These are phyloP conservation scores for Aspergillus pseudonomiae DNA, from an alignment of 2,329 filamentous ascomycete genomes.

Conservation along the genomic window DNA sequence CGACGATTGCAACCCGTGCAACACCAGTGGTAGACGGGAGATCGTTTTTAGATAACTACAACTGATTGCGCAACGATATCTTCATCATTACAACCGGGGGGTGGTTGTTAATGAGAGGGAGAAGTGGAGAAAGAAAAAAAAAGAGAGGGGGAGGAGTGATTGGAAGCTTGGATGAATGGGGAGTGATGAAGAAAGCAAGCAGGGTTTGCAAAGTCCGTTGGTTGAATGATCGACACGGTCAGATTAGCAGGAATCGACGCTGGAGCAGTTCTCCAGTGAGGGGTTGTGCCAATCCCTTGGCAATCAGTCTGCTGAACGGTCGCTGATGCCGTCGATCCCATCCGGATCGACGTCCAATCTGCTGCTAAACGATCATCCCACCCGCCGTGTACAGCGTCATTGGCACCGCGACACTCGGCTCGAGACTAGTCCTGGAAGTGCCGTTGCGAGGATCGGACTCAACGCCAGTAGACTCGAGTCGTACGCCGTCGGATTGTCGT, in stretches of 20 bases:
- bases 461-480: background rate
- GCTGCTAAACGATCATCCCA: background rate
- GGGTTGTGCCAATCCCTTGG: constrained; percentile 9
- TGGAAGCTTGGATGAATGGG: background rate
- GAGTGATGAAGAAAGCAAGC: background rate
- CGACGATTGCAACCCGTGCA: background rate
- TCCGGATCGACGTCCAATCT: background rate
- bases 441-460: background rate
- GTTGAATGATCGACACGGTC: constrained; percentile 6
- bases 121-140: background rate
- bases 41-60: background rate
- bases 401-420: no score
- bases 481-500: background rate
- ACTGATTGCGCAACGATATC: background rate
- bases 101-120: background rate
- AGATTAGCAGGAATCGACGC: background rate
- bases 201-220: constrained; percentile 6
- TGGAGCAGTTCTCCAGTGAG: constrained; percentile 2
- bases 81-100: background rate
- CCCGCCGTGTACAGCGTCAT: no score
- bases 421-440: background rate
- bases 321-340: background rate
- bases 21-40: background rate
- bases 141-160: background rate
- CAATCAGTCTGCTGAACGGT: background rate